Conservation (phyloP, 176 grass and related monocot genomes). For the Elaeis guineensis region DNA sequence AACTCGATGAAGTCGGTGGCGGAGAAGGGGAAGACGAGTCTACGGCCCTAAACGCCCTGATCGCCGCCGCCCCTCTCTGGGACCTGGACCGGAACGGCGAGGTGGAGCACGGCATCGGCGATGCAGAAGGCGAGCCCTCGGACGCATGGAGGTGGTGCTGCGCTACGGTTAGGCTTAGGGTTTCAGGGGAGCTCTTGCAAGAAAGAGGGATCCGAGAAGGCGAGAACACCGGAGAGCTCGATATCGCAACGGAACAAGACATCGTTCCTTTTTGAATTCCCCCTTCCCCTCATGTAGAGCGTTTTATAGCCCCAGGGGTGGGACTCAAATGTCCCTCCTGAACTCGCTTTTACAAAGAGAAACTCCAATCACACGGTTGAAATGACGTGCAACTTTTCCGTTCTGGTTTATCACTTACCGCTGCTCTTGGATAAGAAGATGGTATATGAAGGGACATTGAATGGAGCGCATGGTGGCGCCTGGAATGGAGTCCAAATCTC, state of each 20-base stretch:
- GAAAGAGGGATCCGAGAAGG: slow-evolving; percentile 62
- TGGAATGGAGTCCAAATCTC: too few species aligned
- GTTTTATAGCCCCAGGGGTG: too few species aligned
- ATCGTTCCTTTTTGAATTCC: slow-evolving; percentile 1
- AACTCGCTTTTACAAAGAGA: too few species aligned
- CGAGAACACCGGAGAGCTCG: slow-evolving; percentile 82
- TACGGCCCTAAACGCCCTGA: neutral
- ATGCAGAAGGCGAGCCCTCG: slow-evolving; percentile 26
- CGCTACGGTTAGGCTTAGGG: slow-evolving; percentile 25
- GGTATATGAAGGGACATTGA: too few species aligned
- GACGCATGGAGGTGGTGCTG: slow-evolving; percentile 25
- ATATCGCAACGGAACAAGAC: slow-evolving; percentile 75
- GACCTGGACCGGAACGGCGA: slow-evolving; percentile 32
- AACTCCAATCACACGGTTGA: too few species aligned
- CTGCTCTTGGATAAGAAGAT: too few species aligned
- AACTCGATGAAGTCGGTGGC: neutral
- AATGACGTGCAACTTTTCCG: too few species aligned
- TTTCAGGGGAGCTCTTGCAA: slow-evolving; percentile 77
- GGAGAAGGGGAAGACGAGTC: slow-evolving; percentile 9
- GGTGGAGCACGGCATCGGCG: slow-evolving; percentile 3
- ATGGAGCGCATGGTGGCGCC: too few species aligned
- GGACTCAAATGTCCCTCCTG: too few species aligned
- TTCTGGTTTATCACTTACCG: too few species aligned
- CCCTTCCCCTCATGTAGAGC: too few species aligned
- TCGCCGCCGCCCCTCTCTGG: slow-evolving; percentile 10